Base-by-base conservation (phyloP, 2,329 filamentous ascomycete species). In the Diaporthe nobilis region DNA sequence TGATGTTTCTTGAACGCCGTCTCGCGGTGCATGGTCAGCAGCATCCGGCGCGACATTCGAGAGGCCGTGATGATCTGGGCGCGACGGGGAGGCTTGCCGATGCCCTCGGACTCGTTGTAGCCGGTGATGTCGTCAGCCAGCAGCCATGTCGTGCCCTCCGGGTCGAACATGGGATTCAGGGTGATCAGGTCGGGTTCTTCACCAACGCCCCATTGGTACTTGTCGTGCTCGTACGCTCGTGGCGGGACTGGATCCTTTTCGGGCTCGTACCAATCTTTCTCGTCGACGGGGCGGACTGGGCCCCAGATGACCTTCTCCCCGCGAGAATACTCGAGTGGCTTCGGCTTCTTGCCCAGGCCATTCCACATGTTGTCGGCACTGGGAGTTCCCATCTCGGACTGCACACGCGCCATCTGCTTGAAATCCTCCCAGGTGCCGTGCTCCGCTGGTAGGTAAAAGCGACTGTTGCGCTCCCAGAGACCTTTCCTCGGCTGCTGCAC, bases 141-240 rank as follows among this genome's bases (percentile, higher is more conserved):
- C 25, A 93, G 86, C 96, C 96, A 98, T 0, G 91, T 94, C 0
- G 96, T 98, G 76, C 94, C 92, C 51, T 95, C 92, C 0, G 96
- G 96, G 81, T 98, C 94, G 85, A 96, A 98, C 77, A 98, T 92
- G 13, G 96, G 96, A 81, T 96, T 97, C 77, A 98, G 92, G 0
- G 95, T 95, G 81, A 98, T 96, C 79, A 97, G 90, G 83, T 98
- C 96, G 15, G 96, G 95, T 76, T 97, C 94, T 84, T 98, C 96
- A 72, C 91, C 94, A 0, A 97, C 94, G 44, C 96, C 96, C 96
- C 96, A 98, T 70, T 88, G 84, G 82, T 96, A 95, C 78, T 93
- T 90, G 81, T 98, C 95, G 77, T 94, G 93, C 70, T 96, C 94
- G 79, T 94, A 92, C 1, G 87, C 87, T 0, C 90, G 92, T 0